Evolutionary conservation across 2,329 filamentous ascomycete species (phyloP).

Genomic region (Epichloe amarillans): DNA sequence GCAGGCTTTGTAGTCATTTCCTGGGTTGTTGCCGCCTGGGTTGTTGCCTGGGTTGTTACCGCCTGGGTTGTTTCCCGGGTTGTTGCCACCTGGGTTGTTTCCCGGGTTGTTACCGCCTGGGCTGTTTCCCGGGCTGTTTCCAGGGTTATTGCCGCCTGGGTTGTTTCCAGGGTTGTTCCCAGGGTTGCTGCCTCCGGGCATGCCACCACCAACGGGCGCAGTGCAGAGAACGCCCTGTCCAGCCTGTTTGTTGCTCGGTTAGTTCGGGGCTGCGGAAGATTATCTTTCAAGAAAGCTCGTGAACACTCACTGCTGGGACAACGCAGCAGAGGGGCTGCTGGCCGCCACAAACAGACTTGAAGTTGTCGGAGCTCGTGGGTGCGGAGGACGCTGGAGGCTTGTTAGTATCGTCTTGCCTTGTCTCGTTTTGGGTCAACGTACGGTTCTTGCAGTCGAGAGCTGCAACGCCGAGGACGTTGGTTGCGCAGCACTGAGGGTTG

Average conservation of each 20-base stretch:
- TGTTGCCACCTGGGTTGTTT: background rate
- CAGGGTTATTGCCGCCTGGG: background rate
- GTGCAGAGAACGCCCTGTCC: no score
- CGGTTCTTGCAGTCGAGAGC: constrained; percentile 6
- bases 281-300: no score
- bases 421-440: background rate
- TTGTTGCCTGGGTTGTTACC: constrained; percentile 1
- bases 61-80: background rate
- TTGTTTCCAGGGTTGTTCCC: background rate
- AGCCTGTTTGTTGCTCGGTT: no score
- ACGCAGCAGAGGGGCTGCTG: background rate
- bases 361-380: background rate
- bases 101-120: background rate
- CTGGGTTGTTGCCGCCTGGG: constrained; percentile 1
- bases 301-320: constrained; percentile 2
- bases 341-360: background rate
- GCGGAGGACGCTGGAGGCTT: background rate
- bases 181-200: background rate
- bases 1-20: constrained; percentile 8
- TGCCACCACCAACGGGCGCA: background rate
- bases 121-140: background rate
- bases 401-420: background rate
- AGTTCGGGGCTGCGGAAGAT: no score
- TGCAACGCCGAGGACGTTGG: constrained; percentile 7
- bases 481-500: constrained; percentile 7